Percentiles rank a stretch among this genome's conserved stretches.
Evolutionary conservation across 192 early-diverging fungal species (phyloP).

Genomic region (Coemansia sp.): DNA sequence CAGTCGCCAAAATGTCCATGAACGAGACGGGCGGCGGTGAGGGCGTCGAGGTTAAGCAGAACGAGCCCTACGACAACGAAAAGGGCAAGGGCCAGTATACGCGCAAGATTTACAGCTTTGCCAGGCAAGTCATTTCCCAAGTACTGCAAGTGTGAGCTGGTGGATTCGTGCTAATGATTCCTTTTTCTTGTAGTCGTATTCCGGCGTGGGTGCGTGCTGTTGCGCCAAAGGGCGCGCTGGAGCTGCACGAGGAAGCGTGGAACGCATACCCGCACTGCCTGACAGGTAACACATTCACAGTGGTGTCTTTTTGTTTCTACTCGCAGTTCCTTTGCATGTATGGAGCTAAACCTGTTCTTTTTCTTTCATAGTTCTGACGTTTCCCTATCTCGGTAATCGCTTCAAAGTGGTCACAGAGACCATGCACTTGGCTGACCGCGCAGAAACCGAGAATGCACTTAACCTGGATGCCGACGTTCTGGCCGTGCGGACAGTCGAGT

Average conservation of each 20-base stretch:
- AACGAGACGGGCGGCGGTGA: constrained; percentile 77
- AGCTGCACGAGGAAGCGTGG: constrained; percentile 78
- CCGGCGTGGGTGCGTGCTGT: constrained; percentile 62
- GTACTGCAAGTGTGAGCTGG: too few species aligned
- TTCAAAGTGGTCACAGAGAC: constrained; percentile 75
- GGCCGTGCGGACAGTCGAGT: constrained; percentile 62
- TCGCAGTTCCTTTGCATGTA: neutral
- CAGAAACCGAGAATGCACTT: constrained; percentile 65
- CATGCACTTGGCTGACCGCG: constrained; percentile 69
- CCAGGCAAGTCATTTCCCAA: constrained; percentile 13
- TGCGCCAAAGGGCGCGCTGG: constrained; percentile 62
- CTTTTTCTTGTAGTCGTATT: constrained; percentile 50
- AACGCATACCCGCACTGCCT: constrained; percentile 74
- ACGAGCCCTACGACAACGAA: constrained; percentile 75
- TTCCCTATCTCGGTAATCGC: constrained; percentile 67
- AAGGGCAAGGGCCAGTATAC: constrained; percentile 76
- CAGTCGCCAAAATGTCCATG: constrained; percentile 72
- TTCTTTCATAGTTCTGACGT: constrained; percentile 43
- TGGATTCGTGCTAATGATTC: neutral
- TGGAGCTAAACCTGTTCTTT: neutral
- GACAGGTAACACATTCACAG: constrained; percentile 27
- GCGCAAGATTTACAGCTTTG: constrained; percentile 69
- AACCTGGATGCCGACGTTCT: constrained; percentile 46
- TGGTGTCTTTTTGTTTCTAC: neutral
- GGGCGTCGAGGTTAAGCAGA: constrained; percentile 73